Percentiles rank a stretch among this genome's conserved stretches.
phyloP scores from a whole-genome alignment of 176 grass and related monocot genomes.

The Thalia dealbata region DNA sequence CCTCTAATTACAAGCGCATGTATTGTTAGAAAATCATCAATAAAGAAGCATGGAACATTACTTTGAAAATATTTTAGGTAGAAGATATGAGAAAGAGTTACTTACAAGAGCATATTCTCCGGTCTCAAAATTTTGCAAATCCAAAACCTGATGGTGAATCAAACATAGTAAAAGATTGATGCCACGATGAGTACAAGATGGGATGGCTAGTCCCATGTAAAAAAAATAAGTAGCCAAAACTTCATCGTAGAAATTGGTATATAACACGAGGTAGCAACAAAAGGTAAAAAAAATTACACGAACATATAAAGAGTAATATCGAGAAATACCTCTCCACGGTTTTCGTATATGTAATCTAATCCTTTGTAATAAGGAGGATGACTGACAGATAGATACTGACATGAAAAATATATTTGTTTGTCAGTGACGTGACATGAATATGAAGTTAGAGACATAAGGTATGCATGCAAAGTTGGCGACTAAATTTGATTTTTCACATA shows the following conservation, averaged over 20 bases:
- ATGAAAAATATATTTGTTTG: neutral
- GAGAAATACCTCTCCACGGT: slow-evolving; percentile 60
- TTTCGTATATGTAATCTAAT: slow-evolving; percentile 79
- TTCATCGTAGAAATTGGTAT: neutral
- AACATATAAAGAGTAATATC: slow-evolving; percentile 7
- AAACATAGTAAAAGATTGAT: neutral
- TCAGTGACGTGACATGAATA: neutral
- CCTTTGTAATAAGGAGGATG: slow-evolving; percentile 81
- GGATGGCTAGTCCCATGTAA: neutral
- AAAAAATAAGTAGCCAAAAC: neutral
- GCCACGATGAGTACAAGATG: neutral
- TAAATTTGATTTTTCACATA: neutral
- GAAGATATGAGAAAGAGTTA: slow-evolving; percentile 1
- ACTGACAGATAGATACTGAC: slow-evolving; percentile 81
- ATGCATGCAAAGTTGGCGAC: neutral
- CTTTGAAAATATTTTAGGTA: neutral
- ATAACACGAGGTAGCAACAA: neutral
- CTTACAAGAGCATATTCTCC: slow-evolving; percentile 77
- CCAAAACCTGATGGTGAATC: slow-evolving; percentile 44
- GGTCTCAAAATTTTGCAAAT: slow-evolving; percentile 63
- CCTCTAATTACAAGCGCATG: too few relatives aligned
- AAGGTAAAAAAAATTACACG: neutral
- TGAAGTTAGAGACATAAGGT: neutral
- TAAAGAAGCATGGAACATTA: neutral
- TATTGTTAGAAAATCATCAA: neutral